These are phyloP conservation scores for Hypoxylon sp. DNA, from an alignment of 2,329 filamentous ascomycete species.

Conservation along the genomic window DNA sequence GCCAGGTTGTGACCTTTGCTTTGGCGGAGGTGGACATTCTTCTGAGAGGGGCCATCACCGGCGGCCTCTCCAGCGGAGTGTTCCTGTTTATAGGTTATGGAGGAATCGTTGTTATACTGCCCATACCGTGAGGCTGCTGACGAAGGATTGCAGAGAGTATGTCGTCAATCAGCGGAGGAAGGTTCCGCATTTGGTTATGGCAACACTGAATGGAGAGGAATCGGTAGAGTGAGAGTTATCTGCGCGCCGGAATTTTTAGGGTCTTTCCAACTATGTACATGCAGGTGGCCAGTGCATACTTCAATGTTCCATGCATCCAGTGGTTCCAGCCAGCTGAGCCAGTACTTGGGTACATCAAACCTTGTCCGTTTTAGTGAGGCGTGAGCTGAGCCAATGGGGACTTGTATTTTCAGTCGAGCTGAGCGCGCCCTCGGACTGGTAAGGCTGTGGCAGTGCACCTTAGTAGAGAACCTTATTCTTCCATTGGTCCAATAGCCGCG, in stretches of 20 bases:
- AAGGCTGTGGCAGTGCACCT: slow-evolving; percentile 28
- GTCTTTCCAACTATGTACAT: no score
- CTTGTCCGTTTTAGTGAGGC: slow-evolving; percentile 4
- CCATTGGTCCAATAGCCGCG: slow-evolving; percentile 30
- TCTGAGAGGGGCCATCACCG: slow-evolving; percentile 24
- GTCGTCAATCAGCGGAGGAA: slow-evolving; percentile 11
- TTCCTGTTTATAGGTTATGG: background rate
- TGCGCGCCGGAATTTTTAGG: slow-evolving; percentile 10
- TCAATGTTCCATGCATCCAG: background rate
- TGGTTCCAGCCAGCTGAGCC: background rate
- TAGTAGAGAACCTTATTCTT: background rate
- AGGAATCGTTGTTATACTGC: background rate
- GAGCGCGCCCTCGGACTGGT: slow-evolving; percentile 28
- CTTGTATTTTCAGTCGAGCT: slow-evolving; percentile 14
- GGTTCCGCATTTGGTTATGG: slow-evolving; percentile 6
- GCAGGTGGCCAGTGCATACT: no score
- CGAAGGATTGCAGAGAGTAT: slow-evolving; percentile 24
- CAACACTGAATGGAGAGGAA: slow-evolving; percentile 2
- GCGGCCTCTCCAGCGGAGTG: slow-evolving; percentile 23
- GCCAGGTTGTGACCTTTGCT: slow-evolving; percentile 16
- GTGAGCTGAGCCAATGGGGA: slow-evolving; percentile 12
- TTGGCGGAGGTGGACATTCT: background rate
- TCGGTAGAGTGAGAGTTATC: slow-evolving; percentile 2
- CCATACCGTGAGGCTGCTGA: slow-evolving; percentile 27
- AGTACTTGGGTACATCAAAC: slow-evolving; percentile 14